Evolutionary conservation across 2,329 filamentous ascomycete species (phyloP).

Genomic region (Dactylellina drechsleri): DNA sequence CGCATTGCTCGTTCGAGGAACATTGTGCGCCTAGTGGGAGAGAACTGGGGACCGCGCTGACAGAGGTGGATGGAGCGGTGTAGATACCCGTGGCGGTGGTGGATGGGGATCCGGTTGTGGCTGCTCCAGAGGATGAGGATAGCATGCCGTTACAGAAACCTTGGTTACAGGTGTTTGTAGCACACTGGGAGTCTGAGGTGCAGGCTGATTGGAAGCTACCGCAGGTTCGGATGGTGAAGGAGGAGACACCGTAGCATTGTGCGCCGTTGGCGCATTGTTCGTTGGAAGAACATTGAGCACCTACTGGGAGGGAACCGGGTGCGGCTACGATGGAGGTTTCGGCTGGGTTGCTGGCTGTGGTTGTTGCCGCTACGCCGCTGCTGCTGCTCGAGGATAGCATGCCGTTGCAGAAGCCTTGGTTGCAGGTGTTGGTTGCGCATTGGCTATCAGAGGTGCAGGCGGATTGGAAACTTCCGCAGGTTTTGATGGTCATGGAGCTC

Average conservation of each 20-base stretch:
- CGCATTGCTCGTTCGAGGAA: slow-evolving; percentile 17
- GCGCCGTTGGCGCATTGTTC: slow-evolving; percentile 35
- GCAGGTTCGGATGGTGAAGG: slow-evolving; percentile 29
- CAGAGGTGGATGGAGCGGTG: slow-evolving; percentile 1
- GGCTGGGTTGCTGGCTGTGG: not conserved
- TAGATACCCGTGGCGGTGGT: slow-evolving; percentile 14
- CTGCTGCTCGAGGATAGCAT: not conserved
- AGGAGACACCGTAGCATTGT: slow-evolving; percentile 28
- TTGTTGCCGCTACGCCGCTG: slow-evolving; percentile 3
- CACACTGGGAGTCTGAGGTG: slow-evolving; percentile 25
- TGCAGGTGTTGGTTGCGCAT: slow-evolving; percentile 31
- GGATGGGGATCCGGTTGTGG: not conserved
- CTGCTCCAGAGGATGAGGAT: not conserved
- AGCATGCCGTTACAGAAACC: slow-evolving; percentile 32
- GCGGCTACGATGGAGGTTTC: slow-evolving; percentile 19
- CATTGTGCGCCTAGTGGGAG: slow-evolving; percentile 29
- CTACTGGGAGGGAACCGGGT: slow-evolving; percentile 23
- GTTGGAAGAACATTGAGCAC: slow-evolving; percentile 20
- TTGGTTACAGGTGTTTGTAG: slow-evolving; percentile 33
- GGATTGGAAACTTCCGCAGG: slow-evolving; percentile 33
- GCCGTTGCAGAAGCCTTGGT: slow-evolving; percentile 36
- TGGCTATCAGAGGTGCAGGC: slow-evolving; percentile 21
- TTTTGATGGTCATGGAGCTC: not conserved
- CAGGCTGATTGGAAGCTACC: slow-evolving; percentile 38
- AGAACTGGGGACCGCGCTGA: slow-evolving; percentile 14